Percentiles rank a stretch among this genome's conserved stretches.
Evolutionary conservation across 2,329 filamentous ascomycete species (phyloP).

Genomic region (Ophiobolus disseminans): DNA sequence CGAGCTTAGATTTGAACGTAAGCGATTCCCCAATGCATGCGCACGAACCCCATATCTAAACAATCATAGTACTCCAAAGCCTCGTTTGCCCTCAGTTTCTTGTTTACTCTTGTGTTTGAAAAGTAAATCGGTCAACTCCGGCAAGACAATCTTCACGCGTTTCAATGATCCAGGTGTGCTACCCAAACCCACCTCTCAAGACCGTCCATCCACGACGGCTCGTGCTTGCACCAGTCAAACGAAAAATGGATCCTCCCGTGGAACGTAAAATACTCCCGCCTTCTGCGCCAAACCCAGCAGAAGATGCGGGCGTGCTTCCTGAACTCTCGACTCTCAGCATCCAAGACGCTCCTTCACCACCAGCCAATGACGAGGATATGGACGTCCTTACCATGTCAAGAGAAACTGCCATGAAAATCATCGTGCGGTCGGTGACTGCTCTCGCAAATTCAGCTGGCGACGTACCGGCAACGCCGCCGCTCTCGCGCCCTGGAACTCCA

Average conservation of each 20-base stretch:
- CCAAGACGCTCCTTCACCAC: conserved; percentile 49
- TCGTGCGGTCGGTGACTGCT: conserved; percentile 66
- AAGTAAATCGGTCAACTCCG: conserved; percentile 31
- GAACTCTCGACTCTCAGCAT: conserved; percentile 41
- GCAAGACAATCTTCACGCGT: conserved; percentile 21
- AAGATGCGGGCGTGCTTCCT: conserved; percentile 50
- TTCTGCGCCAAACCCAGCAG: conserved; percentile 49
- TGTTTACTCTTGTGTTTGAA: conserved; percentile 3
- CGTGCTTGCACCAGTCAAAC: conserved; percentile 33
- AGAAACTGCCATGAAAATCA: conserved; percentile 76
- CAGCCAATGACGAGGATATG: conserved; percentile 55
- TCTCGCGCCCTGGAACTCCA: conserved; percentile 68
- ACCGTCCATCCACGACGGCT: conserved; percentile 40
- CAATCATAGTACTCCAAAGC: background rate
- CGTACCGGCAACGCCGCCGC: conserved; percentile 79
- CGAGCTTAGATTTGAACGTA: conserved; percentile 8
- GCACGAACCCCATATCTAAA: background rate
- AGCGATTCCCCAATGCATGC: conserved; percentile 1
- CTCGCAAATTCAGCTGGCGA: conserved; percentile 78
- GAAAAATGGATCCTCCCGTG: conserved; percentile 40
- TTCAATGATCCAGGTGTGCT: conserved; percentile 46
- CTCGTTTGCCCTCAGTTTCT: conserved; percentile 1
- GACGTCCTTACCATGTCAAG: conserved; percentile 78
- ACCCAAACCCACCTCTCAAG: conserved; percentile 36
- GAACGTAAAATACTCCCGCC: conserved; percentile 35